phyloP scores from a whole-genome alignment of 116 monocot species.

The Iris pallida region DNA sequence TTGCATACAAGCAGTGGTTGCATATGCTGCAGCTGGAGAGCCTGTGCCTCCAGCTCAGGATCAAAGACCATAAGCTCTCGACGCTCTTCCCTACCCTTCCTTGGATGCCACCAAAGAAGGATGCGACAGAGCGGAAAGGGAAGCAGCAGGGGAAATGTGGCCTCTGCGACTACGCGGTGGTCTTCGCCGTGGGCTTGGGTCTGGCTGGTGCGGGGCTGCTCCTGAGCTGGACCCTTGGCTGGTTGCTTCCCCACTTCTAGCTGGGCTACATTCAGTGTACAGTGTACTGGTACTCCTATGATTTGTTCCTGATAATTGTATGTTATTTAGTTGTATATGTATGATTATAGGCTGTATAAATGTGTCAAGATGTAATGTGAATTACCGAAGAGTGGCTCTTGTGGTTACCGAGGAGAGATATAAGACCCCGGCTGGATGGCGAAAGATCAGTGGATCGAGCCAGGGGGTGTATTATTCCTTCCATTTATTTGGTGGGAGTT shows the following conservation, averaged over 20 bases:
- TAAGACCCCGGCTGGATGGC: too few relatives aligned
- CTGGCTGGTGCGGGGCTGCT: slow-evolving; percentile 69
- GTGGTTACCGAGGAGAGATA: too few relatives aligned
- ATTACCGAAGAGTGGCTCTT: too few relatives aligned
- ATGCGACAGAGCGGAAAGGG: slow-evolving; percentile 22
- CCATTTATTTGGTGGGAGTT: too few relatives aligned
- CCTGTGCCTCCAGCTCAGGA: slow-evolving; percentile 67
- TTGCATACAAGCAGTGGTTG: slow-evolving; percentile 91
- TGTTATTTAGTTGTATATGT: too few relatives aligned
- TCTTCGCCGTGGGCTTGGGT: slow-evolving; percentile 64
- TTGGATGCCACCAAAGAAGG: slow-evolving; percentile 40
- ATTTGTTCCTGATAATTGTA: too few relatives aligned
- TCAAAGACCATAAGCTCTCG: slow-evolving; percentile 53
- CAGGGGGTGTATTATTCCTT: too few relatives aligned
- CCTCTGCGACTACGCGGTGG: slow-evolving; percentile 41
- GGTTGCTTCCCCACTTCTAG: slow-evolving; percentile 35
- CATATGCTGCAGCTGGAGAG: slow-evolving; percentile 72
- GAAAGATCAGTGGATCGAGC: too few relatives aligned
- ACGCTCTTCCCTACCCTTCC: slow-evolving; percentile 42
- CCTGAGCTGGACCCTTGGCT: slow-evolving; percentile 68
- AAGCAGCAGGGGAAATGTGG: slow-evolving; percentile 29
- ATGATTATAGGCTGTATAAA: too few relatives aligned
- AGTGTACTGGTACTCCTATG: too few relatives aligned
- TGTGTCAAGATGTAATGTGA: too few relatives aligned
- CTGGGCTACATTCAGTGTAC: too few relatives aligned